phyloP scores from a whole-genome alignment of 1,284 basidiomycete species.

The Boletus calvinii region DNA sequence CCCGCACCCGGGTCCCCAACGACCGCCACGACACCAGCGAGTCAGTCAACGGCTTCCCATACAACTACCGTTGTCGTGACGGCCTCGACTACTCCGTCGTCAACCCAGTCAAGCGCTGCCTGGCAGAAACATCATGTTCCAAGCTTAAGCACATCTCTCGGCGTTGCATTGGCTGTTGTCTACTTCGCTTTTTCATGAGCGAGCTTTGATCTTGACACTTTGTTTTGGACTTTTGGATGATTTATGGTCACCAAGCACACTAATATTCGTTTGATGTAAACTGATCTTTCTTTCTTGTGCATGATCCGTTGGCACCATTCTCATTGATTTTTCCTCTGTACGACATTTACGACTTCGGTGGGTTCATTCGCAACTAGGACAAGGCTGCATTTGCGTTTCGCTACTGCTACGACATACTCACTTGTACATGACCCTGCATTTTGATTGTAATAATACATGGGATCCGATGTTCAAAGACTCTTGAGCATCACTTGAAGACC shows the following conservation, averaged over 20 bases:
- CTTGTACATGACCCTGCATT: constrained; percentile 27
- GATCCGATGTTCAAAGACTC: background rate
- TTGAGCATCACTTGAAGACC: constrained; percentile 18
- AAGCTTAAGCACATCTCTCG: constrained; percentile 12
- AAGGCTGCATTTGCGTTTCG: constrained; percentile 10
- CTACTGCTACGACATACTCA: constrained; percentile 14
- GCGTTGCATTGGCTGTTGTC: constrained; percentile 16
- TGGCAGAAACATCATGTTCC: constrained; percentile 26
- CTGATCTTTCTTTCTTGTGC: constrained; percentile 19
- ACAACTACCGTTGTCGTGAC: constrained; percentile 10
- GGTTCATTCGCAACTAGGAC: constrained; percentile 13
- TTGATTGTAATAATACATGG: constrained; percentile 26
- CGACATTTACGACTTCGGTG: constrained; percentile 19
- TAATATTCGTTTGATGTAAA: constrained; percentile 14
- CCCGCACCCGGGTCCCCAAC: background rate
- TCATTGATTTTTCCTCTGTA: constrained; percentile 14
- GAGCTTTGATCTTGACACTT: constrained; percentile 1
- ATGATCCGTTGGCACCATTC: constrained; percentile 10
- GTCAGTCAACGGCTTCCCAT: background rate
- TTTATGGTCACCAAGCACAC: constrained; percentile 9
- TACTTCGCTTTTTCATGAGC: constrained; percentile 24
- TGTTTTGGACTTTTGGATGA: constrained; percentile 12
- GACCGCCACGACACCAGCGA: background rate
- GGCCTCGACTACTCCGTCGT: constrained; percentile 5
- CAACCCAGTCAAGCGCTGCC: constrained; percentile 25